phyloP scores from a whole-genome alignment of 768 basidiomycete genomes.

The Rhizopogon sp. region DNA sequence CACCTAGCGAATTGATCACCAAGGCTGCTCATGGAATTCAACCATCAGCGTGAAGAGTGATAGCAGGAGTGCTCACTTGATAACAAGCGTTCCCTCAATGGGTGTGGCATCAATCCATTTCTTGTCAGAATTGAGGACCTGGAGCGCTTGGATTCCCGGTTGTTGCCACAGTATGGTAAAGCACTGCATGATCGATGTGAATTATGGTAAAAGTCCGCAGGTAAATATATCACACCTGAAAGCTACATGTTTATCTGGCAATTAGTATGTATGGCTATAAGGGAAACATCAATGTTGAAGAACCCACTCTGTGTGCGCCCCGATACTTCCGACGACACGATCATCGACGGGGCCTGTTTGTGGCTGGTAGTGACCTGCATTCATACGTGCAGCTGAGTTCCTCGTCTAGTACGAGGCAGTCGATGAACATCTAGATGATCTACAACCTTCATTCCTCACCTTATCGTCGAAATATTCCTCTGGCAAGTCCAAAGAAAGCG shows the following conservation, averaged over 20 bases:
- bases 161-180: slow-evolving; percentile 89
- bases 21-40: too few species aligned
- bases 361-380: slow-evolving; percentile 47
- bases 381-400: slow-evolving; percentile 62
- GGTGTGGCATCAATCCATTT: slow-evolving; percentile 82
- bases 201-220: not conserved
- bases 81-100: slow-evolving; percentile 74
- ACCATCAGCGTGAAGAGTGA: too few species aligned
- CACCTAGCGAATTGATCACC: slow-evolving; percentile 46
- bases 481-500: slow-evolving; percentile 56
- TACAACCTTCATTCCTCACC: slow-evolving; percentile 25
- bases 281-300: not conserved
- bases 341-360: slow-evolving; percentile 40
- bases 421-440: too few species aligned
- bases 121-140: slow-evolving; percentile 72
- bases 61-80: slow-evolving; percentile 53
- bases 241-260: slow-evolving; percentile 21
- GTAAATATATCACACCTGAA: slow-evolving; percentile 28
- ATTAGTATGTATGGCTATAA: not conserved
- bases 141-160: slow-evolving; percentile 58
- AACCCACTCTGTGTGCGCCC: slow-evolving; percentile 73
- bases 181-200: slow-evolving; percentile 41
- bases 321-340: slow-evolving; percentile 72
- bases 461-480: slow-evolving; percentile 66
- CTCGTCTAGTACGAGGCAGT: slow-evolving; percentile 24